Evolutionary conservation across 768 basidiomycete species (phyloP).

Genomic region (Gymnopilus dilepis): DNA sequence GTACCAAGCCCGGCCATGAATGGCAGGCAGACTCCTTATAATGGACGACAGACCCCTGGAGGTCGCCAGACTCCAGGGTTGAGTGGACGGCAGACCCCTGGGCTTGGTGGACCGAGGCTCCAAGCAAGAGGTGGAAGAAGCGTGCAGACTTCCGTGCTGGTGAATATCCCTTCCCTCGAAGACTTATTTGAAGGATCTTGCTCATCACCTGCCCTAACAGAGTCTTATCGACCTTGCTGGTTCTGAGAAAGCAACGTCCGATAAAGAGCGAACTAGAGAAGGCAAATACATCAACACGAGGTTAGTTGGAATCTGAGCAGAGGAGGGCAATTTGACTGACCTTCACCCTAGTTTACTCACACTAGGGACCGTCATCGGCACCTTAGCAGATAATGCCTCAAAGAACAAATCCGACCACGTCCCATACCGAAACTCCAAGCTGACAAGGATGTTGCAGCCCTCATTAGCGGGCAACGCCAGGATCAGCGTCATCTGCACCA

Average conservation of each 20-base stretch:
- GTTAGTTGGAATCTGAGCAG: constrained; percentile 46
- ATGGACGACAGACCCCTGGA: constrained; percentile 45
- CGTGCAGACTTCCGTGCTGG: constrained; percentile 79
- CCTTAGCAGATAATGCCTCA: constrained; percentile 85
- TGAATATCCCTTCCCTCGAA: constrained; percentile 35
- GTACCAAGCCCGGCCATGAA: constrained; percentile 28
- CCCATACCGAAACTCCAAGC: constrained; percentile 94
- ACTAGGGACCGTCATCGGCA: constrained; percentile 90
- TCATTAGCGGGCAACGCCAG: constrained; percentile 95
- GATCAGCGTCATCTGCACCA: constrained; percentile 94
- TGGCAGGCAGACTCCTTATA: constrained; percentile 51
- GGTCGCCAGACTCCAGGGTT: constrained; percentile 53
- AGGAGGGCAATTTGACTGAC: too few relatives aligned
- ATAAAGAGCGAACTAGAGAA: constrained; percentile 94
- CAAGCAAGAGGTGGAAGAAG: constrained; percentile 82
- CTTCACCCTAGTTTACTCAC: constrained; percentile 74
- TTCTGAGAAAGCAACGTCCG: constrained; percentile 93
- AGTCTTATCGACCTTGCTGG: constrained; percentile 96
- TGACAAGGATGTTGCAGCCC: constrained; percentile 93
- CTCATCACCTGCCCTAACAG: constrained; percentile 38
- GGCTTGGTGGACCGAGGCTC: constrained; percentile 59
- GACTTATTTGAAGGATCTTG: constrained; percentile 4
- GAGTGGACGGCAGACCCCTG: constrained; percentile 48
- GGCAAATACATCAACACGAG: constrained; percentile 97
- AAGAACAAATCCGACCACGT: constrained; percentile 88